Conservation (phyloP, 305 asterid species). For the Solanum hybrid region DNA sequence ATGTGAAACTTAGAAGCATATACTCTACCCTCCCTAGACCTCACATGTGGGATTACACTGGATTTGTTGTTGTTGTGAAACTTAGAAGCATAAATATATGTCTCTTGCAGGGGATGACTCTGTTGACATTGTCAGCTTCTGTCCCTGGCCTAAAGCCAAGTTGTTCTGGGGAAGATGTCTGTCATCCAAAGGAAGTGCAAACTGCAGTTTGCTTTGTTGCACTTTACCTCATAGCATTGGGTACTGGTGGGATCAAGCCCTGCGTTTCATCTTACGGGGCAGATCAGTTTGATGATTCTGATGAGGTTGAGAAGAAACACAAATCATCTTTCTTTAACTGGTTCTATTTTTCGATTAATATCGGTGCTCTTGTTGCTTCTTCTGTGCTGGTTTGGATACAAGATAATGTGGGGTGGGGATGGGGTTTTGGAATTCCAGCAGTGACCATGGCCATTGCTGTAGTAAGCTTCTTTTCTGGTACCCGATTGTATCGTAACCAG, state of each 20-base stretch:
- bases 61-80: background rate
- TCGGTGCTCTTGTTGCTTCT: constrained; percentile 72
- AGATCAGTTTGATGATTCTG: constrained; percentile 73
- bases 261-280: constrained; percentile 86
- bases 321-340: constrained; percentile 72
- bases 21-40: background rate
- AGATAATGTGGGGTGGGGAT: constrained; percentile 62
- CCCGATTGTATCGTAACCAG: constrained; percentile 60
- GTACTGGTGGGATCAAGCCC: constrained; percentile 82
- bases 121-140: constrained; percentile 72
- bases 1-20: background rate
- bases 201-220: constrained; percentile 43
- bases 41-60: background rate
- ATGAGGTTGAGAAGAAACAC: constrained; percentile 51
- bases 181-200: constrained; percentile 46
- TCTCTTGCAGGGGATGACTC: constrained; percentile 65
- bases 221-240: constrained; percentile 67
- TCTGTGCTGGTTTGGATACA: constrained; percentile 66
- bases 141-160: constrained; percentile 58
- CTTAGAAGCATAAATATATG: background rate
- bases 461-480: constrained; percentile 66
- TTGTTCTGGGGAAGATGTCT: constrained; percentile 32
- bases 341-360: constrained; percentile 73
- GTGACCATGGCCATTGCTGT: constrained; percentile 77
- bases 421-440: constrained; percentile 89